Percentiles rank a stretch among this genome's conserved stretches.
These are phyloP conservation scores for Bolboschoenus planiculmis DNA, from an alignment of 176 grass and related monocot species.

Conservation along the genomic window DNA sequence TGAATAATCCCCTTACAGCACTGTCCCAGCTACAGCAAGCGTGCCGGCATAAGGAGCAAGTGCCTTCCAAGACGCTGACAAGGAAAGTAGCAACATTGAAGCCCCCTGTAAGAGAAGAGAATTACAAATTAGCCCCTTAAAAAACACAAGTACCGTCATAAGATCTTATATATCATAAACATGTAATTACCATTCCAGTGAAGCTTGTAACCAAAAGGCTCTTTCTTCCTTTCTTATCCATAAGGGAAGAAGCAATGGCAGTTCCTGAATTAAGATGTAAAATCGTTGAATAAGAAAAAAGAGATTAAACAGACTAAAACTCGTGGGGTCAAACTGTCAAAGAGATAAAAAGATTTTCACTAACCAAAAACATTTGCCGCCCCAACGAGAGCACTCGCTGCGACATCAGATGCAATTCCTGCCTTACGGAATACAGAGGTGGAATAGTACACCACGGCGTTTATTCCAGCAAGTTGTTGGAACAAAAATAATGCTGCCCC, in stretches of 20 bases:
- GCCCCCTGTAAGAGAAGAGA: conserved; percentile 41
- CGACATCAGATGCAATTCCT: conserved; percentile 95
- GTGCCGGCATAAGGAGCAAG: conserved; percentile 86
- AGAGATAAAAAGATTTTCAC: conserved; percentile 21
- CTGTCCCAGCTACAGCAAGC: conserved; percentile 84
- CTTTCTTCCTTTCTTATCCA: conserved; percentile 96
- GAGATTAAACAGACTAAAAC: background rate
- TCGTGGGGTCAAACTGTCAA: background rate
- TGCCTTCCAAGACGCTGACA: conserved; percentile 86
- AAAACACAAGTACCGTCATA: background rate
- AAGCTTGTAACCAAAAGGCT: conserved; percentile 95
- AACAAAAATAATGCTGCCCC: conserved; percentile 91
- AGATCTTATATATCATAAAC: conserved; percentile 5
- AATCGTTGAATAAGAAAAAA: conserved; percentile 19
- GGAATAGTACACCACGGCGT: conserved; percentile 98
- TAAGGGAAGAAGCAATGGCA: conserved; percentile 87
- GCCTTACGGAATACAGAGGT: conserved; percentile 94
- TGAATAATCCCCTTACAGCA: conserved; percentile 60
- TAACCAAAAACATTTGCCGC: conserved; percentile 97
- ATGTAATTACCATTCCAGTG: conserved; percentile 78
- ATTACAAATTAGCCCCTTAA: background rate
- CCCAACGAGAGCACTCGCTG: conserved; percentile 97
- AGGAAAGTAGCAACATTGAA: conserved; percentile 81
- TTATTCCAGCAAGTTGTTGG: conserved; percentile 98
- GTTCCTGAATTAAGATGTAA: conserved; percentile 47